Conservation (phyloP, 495 filamentous ascomycete genomes). For the Ramalina peruviana region DNA sequence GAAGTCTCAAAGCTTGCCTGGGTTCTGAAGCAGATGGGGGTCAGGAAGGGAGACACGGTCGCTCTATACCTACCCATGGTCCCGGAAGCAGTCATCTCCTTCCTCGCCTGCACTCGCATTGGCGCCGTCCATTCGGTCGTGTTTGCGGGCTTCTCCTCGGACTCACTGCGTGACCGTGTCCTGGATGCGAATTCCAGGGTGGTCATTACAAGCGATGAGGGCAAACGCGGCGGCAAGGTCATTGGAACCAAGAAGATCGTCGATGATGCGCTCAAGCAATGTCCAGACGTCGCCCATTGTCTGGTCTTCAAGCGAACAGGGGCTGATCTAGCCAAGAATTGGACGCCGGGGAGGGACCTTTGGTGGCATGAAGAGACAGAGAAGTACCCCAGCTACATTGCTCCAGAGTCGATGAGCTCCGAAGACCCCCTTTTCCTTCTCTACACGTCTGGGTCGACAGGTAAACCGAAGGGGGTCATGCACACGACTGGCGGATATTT, state of each 20-base stretch:
- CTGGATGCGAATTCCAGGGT: conserved; percentile 79
- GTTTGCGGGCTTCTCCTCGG: conserved; percentile 95
- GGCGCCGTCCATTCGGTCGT: conserved; percentile 97
- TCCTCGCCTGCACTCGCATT: conserved; percentile 84
- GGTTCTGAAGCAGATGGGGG: conserved; percentile 83
- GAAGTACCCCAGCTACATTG: conserved; percentile 83
- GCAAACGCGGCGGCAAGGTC: conserved; percentile 91
- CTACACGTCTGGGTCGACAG: conserved; percentile 95
- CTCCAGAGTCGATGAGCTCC: conserved; percentile 74
- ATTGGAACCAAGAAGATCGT: conserved; percentile 99
- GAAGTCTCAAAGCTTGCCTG: conserved; percentile 79
- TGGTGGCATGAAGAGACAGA: conserved; percentile 99
- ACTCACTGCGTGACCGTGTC: conserved; percentile 92
- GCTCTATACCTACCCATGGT: conserved; percentile 99
- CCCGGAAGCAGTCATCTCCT: conserved; percentile 81
- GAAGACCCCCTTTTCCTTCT: conserved; percentile 96
- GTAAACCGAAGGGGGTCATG: conserved; percentile 98
- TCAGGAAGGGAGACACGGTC: conserved; percentile 94
- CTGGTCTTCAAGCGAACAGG: conserved; percentile 94
- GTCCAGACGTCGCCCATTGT: conserved; percentile 73
- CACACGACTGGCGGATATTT: conserved; percentile 94
- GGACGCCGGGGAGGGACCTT: conserved; percentile 74
- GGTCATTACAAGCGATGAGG: conserved; percentile 93
- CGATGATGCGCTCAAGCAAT: conserved; percentile 94
- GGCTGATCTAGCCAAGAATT: conserved; percentile 60